Percentiles rank a stretch among this genome's conserved stretches.
Evolutionary conservation across 2,329 filamentous ascomycete genomes (phyloP).

Genomic region (Pseudogymnoascus sp.): DNA sequence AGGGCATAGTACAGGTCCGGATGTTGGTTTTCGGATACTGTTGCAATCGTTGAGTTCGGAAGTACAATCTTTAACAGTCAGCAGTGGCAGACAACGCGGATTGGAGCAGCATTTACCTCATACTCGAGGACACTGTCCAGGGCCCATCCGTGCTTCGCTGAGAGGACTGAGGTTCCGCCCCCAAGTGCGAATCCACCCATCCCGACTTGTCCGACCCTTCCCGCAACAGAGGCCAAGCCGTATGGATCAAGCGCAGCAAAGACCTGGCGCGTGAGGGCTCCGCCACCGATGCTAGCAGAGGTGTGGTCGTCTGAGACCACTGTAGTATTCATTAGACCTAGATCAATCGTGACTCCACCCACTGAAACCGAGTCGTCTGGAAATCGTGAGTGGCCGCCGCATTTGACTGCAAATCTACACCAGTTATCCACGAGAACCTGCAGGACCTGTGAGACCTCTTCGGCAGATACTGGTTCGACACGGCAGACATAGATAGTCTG

Average conservation of each 20-base stretch:
- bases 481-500: constrained; percentile 15
- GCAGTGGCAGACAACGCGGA: not conserved
- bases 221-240: constrained; percentile 13
- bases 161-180: constrained; percentile 29
- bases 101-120: constrained; percentile 10
- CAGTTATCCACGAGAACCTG: constrained; percentile 3
- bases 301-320: constrained; percentile 23
- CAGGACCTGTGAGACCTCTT: constrained; percentile 10
- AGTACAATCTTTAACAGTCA: constrained; percentile 9
- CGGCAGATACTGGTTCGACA: constrained; percentile 14
- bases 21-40: constrained; percentile 22
- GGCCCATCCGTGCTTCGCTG: constrained; percentile 22
- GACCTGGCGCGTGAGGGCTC: constrained; percentile 23
- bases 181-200: constrained; percentile 16
- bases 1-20: constrained; percentile 32
- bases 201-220: constrained; percentile 13
- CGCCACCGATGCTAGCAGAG: constrained; percentile 21
- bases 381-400: constrained; percentile 30
- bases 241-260: constrained; percentile 23
- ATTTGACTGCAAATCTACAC: constrained; percentile 29
- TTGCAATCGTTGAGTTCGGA: constrained; percentile 15
- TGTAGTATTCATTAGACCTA: constrained; percentile 25
- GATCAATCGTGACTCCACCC: constrained; percentile 29
- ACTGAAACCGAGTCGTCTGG: constrained; percentile 28
- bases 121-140: constrained; percentile 21